Evolutionary conservation across 345 rosid genomes (phyloP).

Genomic region (Hibiscus tridactylites): DNA sequence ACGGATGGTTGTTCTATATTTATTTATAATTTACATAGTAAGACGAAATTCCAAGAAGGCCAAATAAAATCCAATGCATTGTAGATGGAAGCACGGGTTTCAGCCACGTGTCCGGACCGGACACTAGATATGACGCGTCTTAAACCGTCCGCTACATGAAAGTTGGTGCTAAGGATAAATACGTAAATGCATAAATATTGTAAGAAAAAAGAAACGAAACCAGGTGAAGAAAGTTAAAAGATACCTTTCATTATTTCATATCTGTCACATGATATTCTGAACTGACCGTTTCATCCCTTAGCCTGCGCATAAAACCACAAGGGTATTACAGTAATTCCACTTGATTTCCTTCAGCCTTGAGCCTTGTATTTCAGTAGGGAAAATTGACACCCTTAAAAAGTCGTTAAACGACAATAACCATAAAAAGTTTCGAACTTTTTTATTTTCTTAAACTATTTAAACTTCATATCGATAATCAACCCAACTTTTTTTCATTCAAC

Average conservation of each 20-base stretch:
- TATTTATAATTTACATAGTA: no score
- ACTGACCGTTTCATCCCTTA: constrained; percentile 1
- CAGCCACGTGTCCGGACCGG: constrained; percentile 2
- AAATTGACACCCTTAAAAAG: constrained; percentile 7
- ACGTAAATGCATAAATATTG: neutral
- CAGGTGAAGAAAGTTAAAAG: neutral
- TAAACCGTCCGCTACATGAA: neutral
- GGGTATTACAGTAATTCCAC: constrained; percentile 15
- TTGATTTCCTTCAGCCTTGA: neutral
- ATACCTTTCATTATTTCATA: neutral
- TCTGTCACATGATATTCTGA: neutral
- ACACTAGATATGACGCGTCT: neutral
- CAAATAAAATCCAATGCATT: neutral
- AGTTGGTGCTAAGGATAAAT: neutral
- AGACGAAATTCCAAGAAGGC: no score
- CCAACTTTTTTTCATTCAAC: neutral
- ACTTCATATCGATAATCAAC: neutral
- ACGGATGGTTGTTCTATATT: no score
- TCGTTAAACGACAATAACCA: constrained; percentile 15
- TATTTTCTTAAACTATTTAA: neutral
- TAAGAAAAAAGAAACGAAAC: neutral
- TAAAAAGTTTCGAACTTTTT: neutral
- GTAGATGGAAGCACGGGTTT: neutral
- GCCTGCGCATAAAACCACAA: neutral
- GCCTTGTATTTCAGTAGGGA: neutral